phyloP scores from a whole-genome alignment of 495 filamentous ascomycete species.

The Hapsidospora chrysogenum region DNA sequence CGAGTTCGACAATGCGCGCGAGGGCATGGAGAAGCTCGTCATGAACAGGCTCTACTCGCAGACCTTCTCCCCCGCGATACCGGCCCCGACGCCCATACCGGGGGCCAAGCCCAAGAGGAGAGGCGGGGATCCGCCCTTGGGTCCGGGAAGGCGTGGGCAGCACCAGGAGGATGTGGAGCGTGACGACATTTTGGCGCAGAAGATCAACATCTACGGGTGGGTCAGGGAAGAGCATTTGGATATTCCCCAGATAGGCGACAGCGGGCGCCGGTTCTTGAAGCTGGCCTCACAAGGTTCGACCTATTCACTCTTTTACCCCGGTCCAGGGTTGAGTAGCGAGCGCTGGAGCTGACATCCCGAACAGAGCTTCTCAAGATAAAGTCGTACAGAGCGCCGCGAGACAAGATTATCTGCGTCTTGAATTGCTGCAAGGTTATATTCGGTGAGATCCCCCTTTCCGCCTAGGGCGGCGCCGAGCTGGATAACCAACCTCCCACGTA shows the following conservation, averaged over 20 bases:
- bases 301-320: too few relatives aligned
- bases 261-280: slow-evolving; percentile 70
- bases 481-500: neutral
- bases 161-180: slow-evolving; percentile 98
- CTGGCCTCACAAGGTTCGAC: slow-evolving; percentile 77
- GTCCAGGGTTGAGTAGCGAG: too few relatives aligned
- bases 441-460: slow-evolving; percentile 32
- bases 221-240: slow-evolving; percentile 87
- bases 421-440: slow-evolving; percentile 99
- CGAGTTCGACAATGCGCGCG: slow-evolving; percentile 94
- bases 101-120: slow-evolving; percentile 51
- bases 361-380: slow-evolving; percentile 87
- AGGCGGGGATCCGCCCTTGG: slow-evolving; percentile 49
- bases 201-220: slow-evolving; percentile 94
- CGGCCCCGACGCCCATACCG: slow-evolving; percentile 57
- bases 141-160: slow-evolving; percentile 76
- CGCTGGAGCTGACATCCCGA: slow-evolving; percentile 17
- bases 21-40: slow-evolving; percentile 99
- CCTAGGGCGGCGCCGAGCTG: slow-evolving; percentile 6
- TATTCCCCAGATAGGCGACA: slow-evolving; percentile 70
- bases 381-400: slow-evolving; percentile 83
- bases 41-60: slow-evolving; percentile 97
- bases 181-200: slow-evolving; percentile 87
- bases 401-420: slow-evolving; percentile 95
- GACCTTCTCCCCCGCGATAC: slow-evolving; percentile 89